Conservation (phyloP, 2,329 filamentous ascomycete species). For the Penicillium freii region DNA sequence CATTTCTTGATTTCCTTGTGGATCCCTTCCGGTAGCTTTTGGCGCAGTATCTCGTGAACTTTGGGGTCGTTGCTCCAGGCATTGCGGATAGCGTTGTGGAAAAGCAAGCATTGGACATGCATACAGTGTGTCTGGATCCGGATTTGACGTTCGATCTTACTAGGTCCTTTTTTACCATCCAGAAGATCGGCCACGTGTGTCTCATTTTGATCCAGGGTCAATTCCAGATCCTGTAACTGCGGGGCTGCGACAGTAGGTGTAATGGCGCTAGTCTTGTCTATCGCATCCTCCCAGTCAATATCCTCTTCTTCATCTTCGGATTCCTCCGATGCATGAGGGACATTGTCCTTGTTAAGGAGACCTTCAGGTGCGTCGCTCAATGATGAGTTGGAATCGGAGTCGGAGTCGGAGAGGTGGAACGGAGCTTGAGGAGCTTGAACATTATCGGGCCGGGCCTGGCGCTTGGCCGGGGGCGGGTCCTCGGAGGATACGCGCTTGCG, state of each 20-base stretch:
- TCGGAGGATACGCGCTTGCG: conserved; percentile 42
- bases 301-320: conserved; percentile 54
- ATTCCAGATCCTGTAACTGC: conserved; percentile 66
- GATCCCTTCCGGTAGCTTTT: conserved; percentile 66
- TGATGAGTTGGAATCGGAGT: conserved; percentile 35
- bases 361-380: conserved; percentile 37
- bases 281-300: conserved; percentile 60
- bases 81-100: conserved; percentile 85
- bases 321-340: neutral
- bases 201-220: conserved; percentile 62
- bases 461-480: conserved; percentile 38
- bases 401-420: conserved; percentile 26
- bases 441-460: conserved; percentile 28
- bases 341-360: conserved; percentile 7
- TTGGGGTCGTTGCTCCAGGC: conserved; percentile 76
- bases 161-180: conserved; percentile 74
- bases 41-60: conserved; percentile 71
- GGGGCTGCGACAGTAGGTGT: conserved; percentile 44
- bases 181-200: conserved; percentile 59
- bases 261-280: conserved; percentile 37
- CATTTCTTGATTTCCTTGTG: conserved; percentile 73
- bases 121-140: conserved; percentile 78
- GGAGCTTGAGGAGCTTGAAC: conserved; percentile 19
- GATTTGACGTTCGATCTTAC: conserved; percentile 78
- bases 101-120: conserved; percentile 83